Base-by-base conservation (phyloP, 2,329 filamentous ascomycete genomes). In the Fusarium anthophilum region DNA sequence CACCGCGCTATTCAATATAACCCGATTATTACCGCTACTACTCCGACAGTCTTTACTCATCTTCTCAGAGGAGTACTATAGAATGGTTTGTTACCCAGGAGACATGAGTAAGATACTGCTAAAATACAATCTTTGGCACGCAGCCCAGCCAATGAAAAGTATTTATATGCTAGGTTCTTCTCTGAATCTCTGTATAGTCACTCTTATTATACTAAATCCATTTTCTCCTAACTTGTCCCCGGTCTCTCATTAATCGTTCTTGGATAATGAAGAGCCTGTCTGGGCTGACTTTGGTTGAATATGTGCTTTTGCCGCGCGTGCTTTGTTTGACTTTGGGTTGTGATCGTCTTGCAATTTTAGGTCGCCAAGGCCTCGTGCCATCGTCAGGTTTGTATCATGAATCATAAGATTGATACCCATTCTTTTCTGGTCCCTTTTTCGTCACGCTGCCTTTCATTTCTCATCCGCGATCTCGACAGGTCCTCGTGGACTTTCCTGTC, bases 371-470 rank as follows among this genome's bases (percentile, higher is more conserved):
- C 5, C 17, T 37, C 8, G 12, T 22, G 5, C 12, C 17, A 24
- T 6, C 13, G 6, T 53, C 3, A 0, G 15, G 14, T 35, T 2
- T 18, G 18, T 9, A 17, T 51, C 5, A 11, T 10, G n/a, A 20
- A 14, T 35, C 15, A 14, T 0, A 20, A 6, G 8, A 18, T 20
- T 4, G 2, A 24, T 32, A 10, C 1, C 2, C 13, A 4, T 47
- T 47, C 24, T 28, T 11, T 14, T 1, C 9, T 48, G 20, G 4
- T 11, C 4, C 8, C 20, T 28, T 10, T 15, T 8, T 15, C 28
- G 6, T 11, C 7, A 15, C 6, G 10, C 8, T 11, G 4, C 0
- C 13, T 48, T 12, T 15, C 1, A 1, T 2, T 4, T 11, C 13
- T 48, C 3, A 22, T 48, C 13, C 9, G 4, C 13, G 22, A 18